A percentile compares a stretch with the other conserved stretches of the same genome.
These are phyloP conservation scores for Gloeostereum incarnatum DNA, from an alignment of 768 basidiomycete genomes.

Conservation along the genomic window DNA sequence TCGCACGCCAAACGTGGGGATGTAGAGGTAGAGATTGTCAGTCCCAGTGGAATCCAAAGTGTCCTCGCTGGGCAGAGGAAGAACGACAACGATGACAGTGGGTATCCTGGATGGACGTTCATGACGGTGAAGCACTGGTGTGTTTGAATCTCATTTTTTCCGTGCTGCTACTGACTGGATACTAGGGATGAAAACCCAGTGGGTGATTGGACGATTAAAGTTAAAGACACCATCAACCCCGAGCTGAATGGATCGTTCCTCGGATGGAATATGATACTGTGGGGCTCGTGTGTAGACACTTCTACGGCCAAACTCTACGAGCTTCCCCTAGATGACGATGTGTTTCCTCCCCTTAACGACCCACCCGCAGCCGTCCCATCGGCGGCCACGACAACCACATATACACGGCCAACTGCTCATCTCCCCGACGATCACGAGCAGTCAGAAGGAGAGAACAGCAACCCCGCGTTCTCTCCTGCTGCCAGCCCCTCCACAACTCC, in stretches of 20 bases:
- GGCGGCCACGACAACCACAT: not conserved
- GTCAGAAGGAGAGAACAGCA: slow-evolving; percentile 80
- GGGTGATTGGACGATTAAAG: slow-evolving; percentile 84
- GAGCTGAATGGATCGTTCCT: slow-evolving; percentile 60
- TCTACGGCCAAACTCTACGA: slow-evolving; percentile 52
- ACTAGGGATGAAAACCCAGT: slow-evolving; percentile 88
- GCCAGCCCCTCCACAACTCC: slow-evolving; percentile 32
- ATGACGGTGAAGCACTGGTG: slow-evolving; percentile 98
- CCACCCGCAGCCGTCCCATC: slow-evolving; percentile 11
- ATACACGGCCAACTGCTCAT: not conserved
- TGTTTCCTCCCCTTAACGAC: slow-evolving; percentile 33
- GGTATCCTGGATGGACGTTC: slow-evolving; percentile 95
- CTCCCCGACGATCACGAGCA: not conserved
- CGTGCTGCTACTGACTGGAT: too few relatives aligned
- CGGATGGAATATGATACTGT: slow-evolving; percentile 88
- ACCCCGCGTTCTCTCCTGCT: slow-evolving; percentile 53
- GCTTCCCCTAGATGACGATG: slow-evolving; percentile 42
- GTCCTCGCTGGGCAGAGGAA: slow-evolving; percentile 67
- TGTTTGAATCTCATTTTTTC: slow-evolving; percentile 15
- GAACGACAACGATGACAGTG: slow-evolving; percentile 53
- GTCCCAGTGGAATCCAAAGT: slow-evolving; percentile 81
- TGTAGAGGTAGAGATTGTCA: slow-evolving; percentile 82
- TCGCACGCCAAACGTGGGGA: slow-evolving; percentile 82
- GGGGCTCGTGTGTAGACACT: slow-evolving; percentile 84
- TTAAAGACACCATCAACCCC: slow-evolving; percentile 65